Conservation (phyloP, 2,329 filamentous ascomycete genomes). For the Grosmannia huntii region DNA sequence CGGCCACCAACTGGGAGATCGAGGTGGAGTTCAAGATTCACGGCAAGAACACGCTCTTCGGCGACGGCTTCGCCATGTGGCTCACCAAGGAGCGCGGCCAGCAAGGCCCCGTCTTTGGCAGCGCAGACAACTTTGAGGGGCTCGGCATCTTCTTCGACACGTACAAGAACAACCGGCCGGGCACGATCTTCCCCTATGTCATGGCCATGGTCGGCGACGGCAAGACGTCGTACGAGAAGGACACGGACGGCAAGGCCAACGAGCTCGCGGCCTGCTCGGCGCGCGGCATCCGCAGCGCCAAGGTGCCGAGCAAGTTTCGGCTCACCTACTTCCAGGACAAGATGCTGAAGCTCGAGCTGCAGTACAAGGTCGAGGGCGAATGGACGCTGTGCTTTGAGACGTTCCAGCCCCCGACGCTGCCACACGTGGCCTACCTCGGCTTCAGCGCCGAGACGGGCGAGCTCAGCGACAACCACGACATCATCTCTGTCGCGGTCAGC, state of each 20-base stretch:
- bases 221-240: constrained; percentile 78
- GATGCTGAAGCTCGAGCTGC: constrained; percentile 75
- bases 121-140: constrained; percentile 79
- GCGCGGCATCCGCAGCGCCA: constrained; percentile 71
- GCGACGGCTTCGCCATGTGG: constrained; percentile 97
- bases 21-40: constrained; percentile 92
- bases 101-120: constrained; percentile 76
- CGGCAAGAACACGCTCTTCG: constrained; percentile 79
- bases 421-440: constrained; percentile 60
- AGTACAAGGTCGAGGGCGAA: constrained; percentile 81
- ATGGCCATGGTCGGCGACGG: constrained; percentile 98
- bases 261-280: constrained; percentile 94
- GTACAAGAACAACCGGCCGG: constrained; percentile 98
- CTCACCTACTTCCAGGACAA: constrained; percentile 97
- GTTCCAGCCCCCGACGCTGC: constrained; percentile 59
- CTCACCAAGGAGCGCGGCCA: constrained; percentile 83
- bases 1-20: constrained; percentile 97
- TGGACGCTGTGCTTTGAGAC: constrained; percentile 86
- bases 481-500: constrained; percentile 72
- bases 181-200: constrained; percentile 90
- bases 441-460: constrained; percentile 89
- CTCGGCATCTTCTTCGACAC: constrained; percentile 95
- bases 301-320: constrained; percentile 69
- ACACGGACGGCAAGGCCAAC: constrained; percentile 83
- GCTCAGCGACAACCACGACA: constrained; percentile 94